phyloP scores from a whole-genome alignment of 2,329 filamentous ascomycete genomes.

The Colletotrichum truncatum region DNA sequence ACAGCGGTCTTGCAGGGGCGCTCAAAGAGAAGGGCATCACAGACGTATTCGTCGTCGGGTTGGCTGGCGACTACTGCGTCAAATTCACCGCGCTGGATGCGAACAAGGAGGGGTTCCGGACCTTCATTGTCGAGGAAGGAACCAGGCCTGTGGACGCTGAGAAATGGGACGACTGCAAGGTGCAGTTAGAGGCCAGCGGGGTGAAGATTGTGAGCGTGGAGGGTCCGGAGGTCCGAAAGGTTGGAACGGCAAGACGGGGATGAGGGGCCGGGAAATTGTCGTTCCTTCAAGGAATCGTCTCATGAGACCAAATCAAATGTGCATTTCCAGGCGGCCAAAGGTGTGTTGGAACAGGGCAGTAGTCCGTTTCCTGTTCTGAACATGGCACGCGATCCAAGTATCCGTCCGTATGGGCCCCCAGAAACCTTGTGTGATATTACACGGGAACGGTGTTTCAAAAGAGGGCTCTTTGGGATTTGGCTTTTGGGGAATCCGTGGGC shows the following conservation, averaged over 20 bases:
- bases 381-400: constrained; percentile 5
- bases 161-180: constrained; percentile 63
- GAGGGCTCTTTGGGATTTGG: background rate
- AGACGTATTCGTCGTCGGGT: constrained; percentile 84
- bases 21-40: constrained; percentile 70
- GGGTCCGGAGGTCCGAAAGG: constrained; percentile 63
- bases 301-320: background rate
- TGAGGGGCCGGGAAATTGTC: constrained; percentile 7
- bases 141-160: constrained; percentile 76
- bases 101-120: constrained; percentile 76
- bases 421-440: too few species aligned
- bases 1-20: constrained; percentile 68
- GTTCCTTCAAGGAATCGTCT: constrained; percentile 1
- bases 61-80: constrained; percentile 93
- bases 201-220: constrained; percentile 69
- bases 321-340: background rate
- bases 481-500: constrained; percentile 1
- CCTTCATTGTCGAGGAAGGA: constrained; percentile 81
- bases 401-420: constrained; percentile 6
- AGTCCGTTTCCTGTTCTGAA: constrained; percentile 6
- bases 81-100: constrained; percentile 84
- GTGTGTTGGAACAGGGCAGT: background rate
- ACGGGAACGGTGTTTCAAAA: constrained; percentile 1
- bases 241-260: constrained; percentile 38
- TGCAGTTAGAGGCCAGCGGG: constrained; percentile 65